These are phyloP conservation scores for Craterostigma plantagineum DNA, from an alignment of 257 asterid species.

Conservation along the genomic window DNA sequence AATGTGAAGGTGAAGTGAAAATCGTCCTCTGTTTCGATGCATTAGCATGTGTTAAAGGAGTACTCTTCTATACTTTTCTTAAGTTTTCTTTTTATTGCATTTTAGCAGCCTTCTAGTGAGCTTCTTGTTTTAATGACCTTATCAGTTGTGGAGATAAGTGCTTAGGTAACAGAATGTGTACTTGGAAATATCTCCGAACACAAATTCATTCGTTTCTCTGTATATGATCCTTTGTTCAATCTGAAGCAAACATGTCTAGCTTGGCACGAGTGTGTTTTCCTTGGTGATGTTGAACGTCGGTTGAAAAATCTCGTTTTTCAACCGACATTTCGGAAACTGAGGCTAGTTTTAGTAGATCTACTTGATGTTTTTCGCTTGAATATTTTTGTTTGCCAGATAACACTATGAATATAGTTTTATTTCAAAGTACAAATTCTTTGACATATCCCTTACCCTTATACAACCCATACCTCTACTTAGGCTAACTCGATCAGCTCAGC, in stretches of 20 bases:
- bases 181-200: too few relatives aligned
- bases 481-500: constrained; percentile 14
- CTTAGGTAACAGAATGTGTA: too few relatives aligned
- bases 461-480: constrained; percentile 7
- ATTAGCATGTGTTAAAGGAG: constrained; percentile 13
- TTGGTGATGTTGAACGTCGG: too few relatives aligned
- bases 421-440: constrained; percentile 3
- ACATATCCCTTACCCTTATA: constrained; percentile 9
- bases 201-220: too few relatives aligned
- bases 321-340: too few relatives aligned
- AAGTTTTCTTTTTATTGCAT: constrained; percentile 6
- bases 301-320: too few relatives aligned
- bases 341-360: too few relatives aligned
- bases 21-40: constrained; percentile 14
- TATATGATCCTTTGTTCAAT: too few relatives aligned
- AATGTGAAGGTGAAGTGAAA: constrained; percentile 14
- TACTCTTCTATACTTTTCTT: too few relatives aligned
- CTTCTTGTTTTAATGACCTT: constrained; percentile 9
- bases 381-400: constrained; percentile 4
- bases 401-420: constrained; percentile 5
- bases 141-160: constrained; percentile 3
- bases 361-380: too few relatives aligned
- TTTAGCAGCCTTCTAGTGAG: constrained; percentile 6
- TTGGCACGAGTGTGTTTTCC: too few relatives aligned
- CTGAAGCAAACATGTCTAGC: too few relatives aligned